Base-by-base conservation (phyloP, 2,329 filamentous ascomycete genomes). In the Drechmeria coniospora region DNA sequence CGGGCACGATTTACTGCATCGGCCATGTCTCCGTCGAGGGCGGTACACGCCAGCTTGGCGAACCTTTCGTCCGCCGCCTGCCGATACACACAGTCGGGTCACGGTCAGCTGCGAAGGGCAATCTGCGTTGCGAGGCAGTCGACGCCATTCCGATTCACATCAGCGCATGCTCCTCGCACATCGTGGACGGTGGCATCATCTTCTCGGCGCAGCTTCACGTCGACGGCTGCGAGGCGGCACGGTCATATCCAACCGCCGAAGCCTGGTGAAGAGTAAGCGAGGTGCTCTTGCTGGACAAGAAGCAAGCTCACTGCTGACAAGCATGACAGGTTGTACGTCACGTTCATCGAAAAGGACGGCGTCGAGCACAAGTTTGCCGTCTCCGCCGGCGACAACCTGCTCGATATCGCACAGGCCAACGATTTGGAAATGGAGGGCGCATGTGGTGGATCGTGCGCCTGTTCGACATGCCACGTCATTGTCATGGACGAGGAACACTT, bases 341-440 rank as follows among this genome's bases (percentile, higher is more conserved):
- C 86, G 0, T 94, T 95, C 50, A 68, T 95, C 40, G 86, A 94
- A 53, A 94, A 95, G 56, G 84, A 94, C 13, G 76, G 76, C 27
- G 61, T 70, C 17, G 65, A 74, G 39, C 67, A 81, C 51, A 81
- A 77, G 34, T 72, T 94, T 44, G 74, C 78, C 33, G 87, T 94
- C 7, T 63, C 72, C 10, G 74, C 79, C 42, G 90, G 90, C 27
- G 84, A 93, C 54, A 98, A 98, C 53, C 63, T 98, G 29, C 66
- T 98, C 30, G 87, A 95, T 46, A 87, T 98, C 46, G 90, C 87
- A 14, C 87, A 94, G 51, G 82, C 79, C 25, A 72, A 95, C 53
- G 87, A 95, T 47, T 62, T 98, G 23, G 90, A 98, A 53, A 95
- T 98, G 87, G 90, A 98, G 63, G 86, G 90, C 35, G 90, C 90